These are phyloP conservation scores for Purshia tridentata DNA, from an alignment of 306 rosid genomes.

Conservation along the genomic window DNA sequence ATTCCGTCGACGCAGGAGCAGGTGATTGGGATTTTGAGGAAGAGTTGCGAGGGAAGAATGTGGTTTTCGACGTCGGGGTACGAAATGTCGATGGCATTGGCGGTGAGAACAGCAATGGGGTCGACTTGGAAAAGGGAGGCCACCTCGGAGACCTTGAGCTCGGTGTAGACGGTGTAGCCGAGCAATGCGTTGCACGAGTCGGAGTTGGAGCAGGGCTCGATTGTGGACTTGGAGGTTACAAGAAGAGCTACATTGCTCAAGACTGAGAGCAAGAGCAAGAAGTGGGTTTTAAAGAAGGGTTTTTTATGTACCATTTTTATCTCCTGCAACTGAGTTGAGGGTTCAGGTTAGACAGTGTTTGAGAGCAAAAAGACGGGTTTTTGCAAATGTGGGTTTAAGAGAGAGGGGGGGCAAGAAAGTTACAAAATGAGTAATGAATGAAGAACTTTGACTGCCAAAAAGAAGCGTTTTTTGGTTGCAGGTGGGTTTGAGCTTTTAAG, in stretches of 20 bases:
- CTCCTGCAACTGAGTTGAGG: background rate
- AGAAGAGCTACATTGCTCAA: constrained; percentile 27
- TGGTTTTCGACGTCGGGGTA: constrained; percentile 95
- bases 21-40: constrained; percentile 71
- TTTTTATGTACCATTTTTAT: constrained; percentile 35
- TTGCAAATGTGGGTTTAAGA: no score
- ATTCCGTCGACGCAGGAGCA: constrained; percentile 94
- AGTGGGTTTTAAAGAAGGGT: constrained; percentile 15
- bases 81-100: constrained; percentile 87
- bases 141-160: constrained; percentile 89
- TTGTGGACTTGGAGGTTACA: constrained; percentile 71
- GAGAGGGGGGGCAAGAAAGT: background rate
- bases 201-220: constrained; percentile 93
- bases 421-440: background rate
- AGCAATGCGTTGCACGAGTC: constrained; percentile 80
- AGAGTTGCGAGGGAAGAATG: constrained; percentile 80
- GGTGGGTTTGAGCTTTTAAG: background rate
- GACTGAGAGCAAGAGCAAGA: constrained; percentile 20
- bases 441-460: constrained; percentile 5
- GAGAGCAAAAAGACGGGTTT: no score
- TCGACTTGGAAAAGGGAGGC: constrained; percentile 91
- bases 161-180: constrained; percentile 92
- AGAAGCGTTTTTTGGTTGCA: constrained; percentile 12
- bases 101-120: constrained; percentile 76
- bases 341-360: no score